Evolutionary conservation across 768 basidiomycete species (phyloP), one percentile per base, ranked within the genome.

Genomic region (Tricholoma bakamatsutake): DNA sequence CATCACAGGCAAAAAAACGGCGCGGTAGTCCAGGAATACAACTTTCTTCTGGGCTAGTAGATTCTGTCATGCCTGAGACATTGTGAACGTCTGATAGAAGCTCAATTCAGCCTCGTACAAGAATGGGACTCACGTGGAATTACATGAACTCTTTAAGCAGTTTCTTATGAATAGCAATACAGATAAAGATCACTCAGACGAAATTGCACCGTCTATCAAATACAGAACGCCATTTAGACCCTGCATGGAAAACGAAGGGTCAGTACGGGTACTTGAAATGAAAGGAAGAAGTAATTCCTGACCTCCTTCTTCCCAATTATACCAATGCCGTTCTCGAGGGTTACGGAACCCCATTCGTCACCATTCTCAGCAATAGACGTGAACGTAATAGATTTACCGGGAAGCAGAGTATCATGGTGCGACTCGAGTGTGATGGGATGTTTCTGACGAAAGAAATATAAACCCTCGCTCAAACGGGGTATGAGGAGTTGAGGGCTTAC

Each of bases 221-320:
- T 83, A 85, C 31, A 84, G 59, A 21, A 80, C 75, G 10, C 83
- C 83, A 63, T 85, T 85, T 27, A 69, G 65, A 0, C 75, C 81
- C 82, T 83, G 57, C 9, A 30, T 33, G 45, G 54, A 55, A n/a
- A 30, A 11, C 21, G 40, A 27, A 13, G 30, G 15, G 47, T 50
- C 12, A 54, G 50, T 37, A 47, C 10, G 15, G 21, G 21, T 24
- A 3, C 2, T 3, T 42, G 34, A 12, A 15, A 39, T 4, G 17
- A 9, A 1, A 27, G n/a, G 8, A 28, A 8, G 11, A 8, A 5
- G 13, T 18, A 15, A 9, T 9, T 18, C 60, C 67, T 2, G 50
- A 88, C 91, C 79, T 87, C 78, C 66, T 80, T 85, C 77, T 75
- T 81, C 1, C 66, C 76, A 18, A 81, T 59, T 40, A 93, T 85